A percentile compares a stretch with the other conserved stretches of the same genome.
Evolutionary conservation across 1,284 basidiomycete genomes (phyloP).

Genomic region (Phlebopus sp.): DNA sequence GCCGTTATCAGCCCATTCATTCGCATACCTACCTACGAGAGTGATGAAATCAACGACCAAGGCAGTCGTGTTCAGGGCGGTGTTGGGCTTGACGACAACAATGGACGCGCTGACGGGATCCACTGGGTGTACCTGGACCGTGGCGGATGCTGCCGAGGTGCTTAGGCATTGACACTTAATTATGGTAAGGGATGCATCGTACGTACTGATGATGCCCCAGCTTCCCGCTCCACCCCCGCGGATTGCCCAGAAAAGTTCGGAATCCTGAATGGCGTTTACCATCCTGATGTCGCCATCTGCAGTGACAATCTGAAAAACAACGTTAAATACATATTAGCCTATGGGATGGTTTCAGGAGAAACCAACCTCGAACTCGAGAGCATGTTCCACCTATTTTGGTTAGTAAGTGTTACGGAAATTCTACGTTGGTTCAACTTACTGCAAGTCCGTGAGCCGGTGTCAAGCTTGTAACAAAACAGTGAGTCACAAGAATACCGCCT

Average conservation of each 20-base stretch:
- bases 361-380: constrained; percentile 7
- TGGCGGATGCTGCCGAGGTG: background rate
- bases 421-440: background rate
- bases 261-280: constrained; percentile 7
- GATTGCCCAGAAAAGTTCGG: constrained; percentile 10
- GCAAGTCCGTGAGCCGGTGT: constrained; percentile 2
- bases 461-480: background rate
- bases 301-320: constrained; percentile 3
- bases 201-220: constrained; percentile 10
- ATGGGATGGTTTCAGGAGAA: background rate
- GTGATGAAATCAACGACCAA: constrained; percentile 5
- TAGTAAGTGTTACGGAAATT: background rate
- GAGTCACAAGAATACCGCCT: background rate
- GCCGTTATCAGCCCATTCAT: constrained; percentile 1
- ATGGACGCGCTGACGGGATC: background rate
- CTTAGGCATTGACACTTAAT: background rate
- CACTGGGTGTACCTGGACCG: constrained; percentile 3
- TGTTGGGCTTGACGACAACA: constrained; percentile 4
- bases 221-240: constrained; percentile 11
- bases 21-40: constrained; percentile 6
- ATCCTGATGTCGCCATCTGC: constrained; percentile 4
- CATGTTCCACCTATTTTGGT: constrained; percentile 4
- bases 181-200: background rate
- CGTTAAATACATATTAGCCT: background rate
- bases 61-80: constrained; percentile 4